Base-by-base conservation (phyloP, 2,329 filamentous ascomycete genomes). In the Verruconis gallopava region DNA sequence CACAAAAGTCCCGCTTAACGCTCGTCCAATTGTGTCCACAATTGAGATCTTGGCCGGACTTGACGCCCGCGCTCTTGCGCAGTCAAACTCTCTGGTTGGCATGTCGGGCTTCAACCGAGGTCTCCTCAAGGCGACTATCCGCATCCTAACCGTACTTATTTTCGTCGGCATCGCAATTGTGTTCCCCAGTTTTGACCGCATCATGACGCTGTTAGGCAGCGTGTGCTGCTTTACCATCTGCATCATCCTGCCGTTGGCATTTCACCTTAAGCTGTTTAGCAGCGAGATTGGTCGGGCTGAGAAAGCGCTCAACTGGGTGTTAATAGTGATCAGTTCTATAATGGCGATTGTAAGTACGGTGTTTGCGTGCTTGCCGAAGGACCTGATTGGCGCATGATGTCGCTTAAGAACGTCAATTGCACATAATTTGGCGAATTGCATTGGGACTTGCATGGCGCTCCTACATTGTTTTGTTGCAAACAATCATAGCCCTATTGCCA, bases 151-250 rank as follows among this genome's bases (percentile, higher is more conserved):
- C 12, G 72, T 85, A 13, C 50, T 82, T n/a, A 49, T 81, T 2
- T 84, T 95, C 52, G 72, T 95, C 21, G 55, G 74, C 38, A 81
- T 95, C 45, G 77, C 88, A 4, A 74, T 83, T 33, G 50, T 80
- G 2, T 74, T 81, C 54, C 86, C 88, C 1, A 74, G 77, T 0
- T 94, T 94, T 54, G 86, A 94, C 57, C 79, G 79, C 40, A 88
- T 94, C 55, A 93, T 93, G 79, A 82, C 83, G 3, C 79, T 94
- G 47, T 78, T 96, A 64, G 89, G 91, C 11, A 85, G 82, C 30
- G 81, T 86, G 3, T 72, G 94, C 13, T 95, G 89, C 63, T 94
- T 94, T 53, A 85, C 84, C 14, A 93, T 96, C 49, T 96, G 89
- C 62, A 79, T 96, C 49, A 86, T 93, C 60, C 68, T 98, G 39